Evolutionary conservation across 129 eudicot species (phyloP).

Genomic region (carrot (Daucus carota)): DH1_v3.0 NC_030386.2:40474001-40474500

Average conservation of each 20-base stretch:
- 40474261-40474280: background rate
- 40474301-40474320: conserved; percentile 6
- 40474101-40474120: conserved; percentile 86
- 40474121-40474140: conserved; percentile 97
- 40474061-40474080: conserved; percentile 59
- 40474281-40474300: background rate
- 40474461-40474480: conserved; percentile 41
- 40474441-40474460: conserved; percentile 51
- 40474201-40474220: conserved; percentile 42
- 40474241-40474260: background rate
- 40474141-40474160: conserved; percentile 86
- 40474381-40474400: conserved; percentile 29
- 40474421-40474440: conserved; percentile 36
- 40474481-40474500: conserved; percentile 27
- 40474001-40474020: background rate
- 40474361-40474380: conserved; percentile 72
- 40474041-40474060: conserved; percentile 4
- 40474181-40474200: conserved; percentile 58
- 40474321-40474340: conserved; percentile 34
- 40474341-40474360: conserved; percentile 59
- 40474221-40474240: background rate
- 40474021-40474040: background rate
- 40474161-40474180: conserved; percentile 56
- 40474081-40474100: conserved; percentile 85
- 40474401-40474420: conserved; percentile 26